Conservation (phyloP, 2,329 filamentous ascomycete genomes). For the Trichoderma arundinaceum region DNA sequence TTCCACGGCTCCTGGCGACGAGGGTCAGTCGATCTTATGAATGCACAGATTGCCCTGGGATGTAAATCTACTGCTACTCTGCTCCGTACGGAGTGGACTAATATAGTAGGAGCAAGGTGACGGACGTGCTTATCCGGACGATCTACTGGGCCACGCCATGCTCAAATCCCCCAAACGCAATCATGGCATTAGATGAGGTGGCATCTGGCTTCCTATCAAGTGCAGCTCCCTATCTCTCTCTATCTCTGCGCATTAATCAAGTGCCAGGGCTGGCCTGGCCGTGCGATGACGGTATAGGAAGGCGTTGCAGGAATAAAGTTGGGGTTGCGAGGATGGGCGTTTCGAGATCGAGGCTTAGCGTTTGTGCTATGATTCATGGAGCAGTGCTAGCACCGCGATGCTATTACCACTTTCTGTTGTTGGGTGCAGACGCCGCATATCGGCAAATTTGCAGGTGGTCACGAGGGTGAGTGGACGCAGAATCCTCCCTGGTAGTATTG, state of each 20-base stretch:
- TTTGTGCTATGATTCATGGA: not conserved
- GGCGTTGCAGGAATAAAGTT: conserved; percentile 19
- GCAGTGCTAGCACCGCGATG: not conserved
- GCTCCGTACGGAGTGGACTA: conserved; percentile 6
- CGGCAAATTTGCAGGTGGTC: not conserved
- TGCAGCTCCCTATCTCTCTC: conserved; percentile 2
- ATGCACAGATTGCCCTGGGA: conserved; percentile 11
- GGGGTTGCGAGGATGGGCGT: conserved; percentile 1
- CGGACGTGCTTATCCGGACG: conserved; percentile 15
- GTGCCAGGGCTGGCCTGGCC: not conserved
- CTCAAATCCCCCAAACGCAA: not conserved
- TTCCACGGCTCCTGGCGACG: not conserved
- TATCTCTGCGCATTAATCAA: conserved; percentile 12
- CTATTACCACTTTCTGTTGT: conserved; percentile 30
- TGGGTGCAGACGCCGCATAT: conserved; percentile 4
- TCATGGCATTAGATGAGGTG: not conserved
- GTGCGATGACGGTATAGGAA: conserved; percentile 13
- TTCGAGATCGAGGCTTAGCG: conserved; percentile 22
- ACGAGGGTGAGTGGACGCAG: conserved; percentile 12
- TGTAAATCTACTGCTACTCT: conserved; percentile 5
- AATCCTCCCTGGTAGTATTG: not conserved
- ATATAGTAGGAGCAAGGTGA: conserved; percentile 10
- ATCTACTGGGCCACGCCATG: conserved; percentile 15
- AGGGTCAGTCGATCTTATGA: conserved; percentile 29
- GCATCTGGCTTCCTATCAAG: conserved; percentile 2